Conservation (phyloP, 106 monocot genomes). For the Platanthera guangdongensis region DNA sequence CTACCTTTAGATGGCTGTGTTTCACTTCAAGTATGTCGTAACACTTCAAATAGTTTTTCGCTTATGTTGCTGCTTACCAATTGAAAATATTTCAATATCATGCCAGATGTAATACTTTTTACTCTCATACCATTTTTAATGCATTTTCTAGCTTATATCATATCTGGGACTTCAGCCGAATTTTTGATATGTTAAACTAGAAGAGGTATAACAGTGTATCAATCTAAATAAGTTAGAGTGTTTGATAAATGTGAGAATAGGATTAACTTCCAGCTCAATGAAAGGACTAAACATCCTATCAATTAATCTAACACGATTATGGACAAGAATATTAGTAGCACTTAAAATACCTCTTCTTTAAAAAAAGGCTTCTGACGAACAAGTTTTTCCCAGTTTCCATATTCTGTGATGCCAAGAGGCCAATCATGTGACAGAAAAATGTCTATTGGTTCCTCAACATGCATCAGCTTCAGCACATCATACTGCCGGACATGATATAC, state of each 20-base stretch:
- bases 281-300: not conserved
- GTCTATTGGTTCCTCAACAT: slow-evolving; percentile 81
- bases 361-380: slow-evolving; percentile 50
- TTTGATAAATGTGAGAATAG: not conserved
- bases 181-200: no score
- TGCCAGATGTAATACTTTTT: no score
- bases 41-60: no score
- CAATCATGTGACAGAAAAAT: slow-evolving; percentile 99
- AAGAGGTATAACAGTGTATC: not conserved
- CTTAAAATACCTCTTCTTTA: slow-evolving; percentile 53
- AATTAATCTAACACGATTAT: not conserved
- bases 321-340: not conserved
- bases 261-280: not conserved
- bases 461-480: slow-evolving; percentile 92
- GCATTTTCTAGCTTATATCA: no score
- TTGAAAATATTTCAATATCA: no score
- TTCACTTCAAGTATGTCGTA: no score
- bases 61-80: no score
- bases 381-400: slow-evolving; percentile 78
- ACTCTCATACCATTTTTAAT: no score
- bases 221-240: not conserved
- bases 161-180: no score
- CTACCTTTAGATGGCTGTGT: no score
- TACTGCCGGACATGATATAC: slow-evolving; percentile 90
- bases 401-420: slow-evolving; percentile 92